Evolutionary conservation across 2,329 filamentous ascomycete genomes (phyloP).

Genomic region (Elsinoe australis): DNA sequence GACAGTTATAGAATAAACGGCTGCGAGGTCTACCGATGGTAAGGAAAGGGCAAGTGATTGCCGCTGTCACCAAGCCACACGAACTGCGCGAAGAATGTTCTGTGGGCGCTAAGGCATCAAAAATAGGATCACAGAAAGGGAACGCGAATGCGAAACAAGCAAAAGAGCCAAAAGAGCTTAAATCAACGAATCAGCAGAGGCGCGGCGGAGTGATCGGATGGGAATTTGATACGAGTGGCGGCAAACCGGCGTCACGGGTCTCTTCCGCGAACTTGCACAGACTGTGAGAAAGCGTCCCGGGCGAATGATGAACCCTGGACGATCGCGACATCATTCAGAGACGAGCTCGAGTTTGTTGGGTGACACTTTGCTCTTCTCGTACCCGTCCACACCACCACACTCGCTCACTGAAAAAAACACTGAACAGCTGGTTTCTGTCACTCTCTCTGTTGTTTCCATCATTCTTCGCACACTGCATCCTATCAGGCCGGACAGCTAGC

Average conservation of each 20-base stretch:
- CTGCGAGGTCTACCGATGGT: background rate
- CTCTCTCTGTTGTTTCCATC: conserved; percentile 3
- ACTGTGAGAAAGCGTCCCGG: too few relatives aligned
- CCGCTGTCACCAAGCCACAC: conserved; percentile 15
- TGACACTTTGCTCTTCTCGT: conserved; percentile 10
- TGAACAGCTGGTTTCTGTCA: conserved; percentile 10
- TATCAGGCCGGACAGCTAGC: conserved; percentile 13
- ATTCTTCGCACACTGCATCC: background rate
- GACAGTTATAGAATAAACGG: background rate
- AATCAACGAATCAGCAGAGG: background rate
- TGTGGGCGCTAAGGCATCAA: conserved; percentile 6
- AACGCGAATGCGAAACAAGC: conserved; percentile 11
- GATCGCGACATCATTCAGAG: conserved; percentile 3
- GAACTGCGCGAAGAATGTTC: background rate
- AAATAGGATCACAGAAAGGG: conserved; percentile 12
- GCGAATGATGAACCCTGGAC: background rate
- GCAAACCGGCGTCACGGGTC: background rate
- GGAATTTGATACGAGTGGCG: conserved; percentile 5
- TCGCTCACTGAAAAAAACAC: background rate
- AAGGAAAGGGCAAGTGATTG: background rate
- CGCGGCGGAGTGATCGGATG: background rate
- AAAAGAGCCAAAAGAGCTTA: conserved; percentile 1
- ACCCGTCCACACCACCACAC: conserved; percentile 11
- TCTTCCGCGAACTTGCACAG: too few relatives aligned
- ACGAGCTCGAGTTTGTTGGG: background rate